phyloP scores from a whole-genome alignment of 805 yeast species.

The Pichia californica region DNA sequence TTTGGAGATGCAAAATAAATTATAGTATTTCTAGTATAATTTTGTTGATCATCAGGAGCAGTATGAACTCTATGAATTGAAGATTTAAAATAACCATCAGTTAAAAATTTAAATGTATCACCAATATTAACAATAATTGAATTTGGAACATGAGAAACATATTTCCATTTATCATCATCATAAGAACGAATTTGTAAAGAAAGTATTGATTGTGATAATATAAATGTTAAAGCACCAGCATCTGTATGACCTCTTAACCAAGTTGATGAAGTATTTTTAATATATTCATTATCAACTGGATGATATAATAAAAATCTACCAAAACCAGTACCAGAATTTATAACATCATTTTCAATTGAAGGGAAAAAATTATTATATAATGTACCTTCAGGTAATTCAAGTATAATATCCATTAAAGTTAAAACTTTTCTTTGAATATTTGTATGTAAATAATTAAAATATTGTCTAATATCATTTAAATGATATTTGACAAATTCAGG shows the following conservation, averaged over 20 bases:
- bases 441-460: constrained; percentile 34
- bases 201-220: constrained; percentile 36
- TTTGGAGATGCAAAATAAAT: constrained; percentile 40
- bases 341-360: constrained; percentile 26
- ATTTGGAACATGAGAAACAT: constrained; percentile 34
- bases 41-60: constrained; percentile 38
- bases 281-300: constrained; percentile 28
- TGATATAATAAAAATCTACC: constrained; percentile 35
- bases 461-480: constrained; percentile 34
- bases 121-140: constrained; percentile 37
- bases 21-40: constrained; percentile 32
- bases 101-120: constrained; percentile 35
- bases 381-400: constrained; percentile 43
- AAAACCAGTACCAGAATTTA: constrained; percentile 34
- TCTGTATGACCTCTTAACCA: constrained; percentile 46
- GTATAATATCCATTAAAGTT: constrained; percentile 36
- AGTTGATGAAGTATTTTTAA: constrained; percentile 30
- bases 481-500: constrained; percentile 38
- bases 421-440: constrained; percentile 33
- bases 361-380: constrained; percentile 33
- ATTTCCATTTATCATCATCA: constrained; percentile 33
- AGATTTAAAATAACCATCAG: constrained; percentile 42
- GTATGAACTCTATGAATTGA: constrained; percentile 42
- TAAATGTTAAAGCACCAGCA: constrained; percentile 35
- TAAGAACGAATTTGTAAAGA: constrained; percentile 36